Base-by-base conservation (phyloP, 2,329 filamentous ascomycete genomes). In the Fusarium sororula region DNA sequence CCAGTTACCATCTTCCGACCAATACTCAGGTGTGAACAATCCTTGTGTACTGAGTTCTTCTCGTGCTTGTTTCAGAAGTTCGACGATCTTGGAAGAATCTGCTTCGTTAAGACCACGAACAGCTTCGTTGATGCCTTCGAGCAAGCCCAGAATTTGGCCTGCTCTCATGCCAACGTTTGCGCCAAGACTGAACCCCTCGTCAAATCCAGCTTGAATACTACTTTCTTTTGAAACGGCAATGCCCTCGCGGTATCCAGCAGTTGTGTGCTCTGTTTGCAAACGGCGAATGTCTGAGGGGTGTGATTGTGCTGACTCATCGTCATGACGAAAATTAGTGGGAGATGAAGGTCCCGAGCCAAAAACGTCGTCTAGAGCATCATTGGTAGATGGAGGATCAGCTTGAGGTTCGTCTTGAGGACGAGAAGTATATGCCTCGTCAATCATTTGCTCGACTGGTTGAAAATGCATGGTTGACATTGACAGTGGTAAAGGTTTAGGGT, bases 191-290 rank as follows among this genome's bases (percentile, higher is more conserved):
- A 95, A 98, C 0, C 96, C 96, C 73, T 96, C 94, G 80, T 99
- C 96, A 79, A 99, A 98, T 1, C 96, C 96, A 20, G 87, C 87
- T 83, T 99, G 96, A 32, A 98, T 90, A 77, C 91, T 92, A 54
- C 87, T 84, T 32, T 89, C 89, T 81, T 98, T 98, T 38, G 93
- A 93, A 7, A 85, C 85, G 1, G 92, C 88, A 60, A 98, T 89
- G 50, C 96, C 96, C 78, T 98, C 95, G 67, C 96, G 92, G 83
- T 98, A 98, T 26, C 96, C 96, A 44, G 93, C 91, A 13, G 93
- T 98, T 59, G 90, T 89, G 81, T 98, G 94, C 63, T 93, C 91
- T 47, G 90, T 88, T 77, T 93, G 91, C 22, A 98, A 88, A 30
- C 93, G 91, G 26, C 89, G 90, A 57, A 96, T 88, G 77, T 97